Evolutionary conservation across 768 basidiomycete species (phyloP).

Genomic region (Tricholoma sp.): DNA sequence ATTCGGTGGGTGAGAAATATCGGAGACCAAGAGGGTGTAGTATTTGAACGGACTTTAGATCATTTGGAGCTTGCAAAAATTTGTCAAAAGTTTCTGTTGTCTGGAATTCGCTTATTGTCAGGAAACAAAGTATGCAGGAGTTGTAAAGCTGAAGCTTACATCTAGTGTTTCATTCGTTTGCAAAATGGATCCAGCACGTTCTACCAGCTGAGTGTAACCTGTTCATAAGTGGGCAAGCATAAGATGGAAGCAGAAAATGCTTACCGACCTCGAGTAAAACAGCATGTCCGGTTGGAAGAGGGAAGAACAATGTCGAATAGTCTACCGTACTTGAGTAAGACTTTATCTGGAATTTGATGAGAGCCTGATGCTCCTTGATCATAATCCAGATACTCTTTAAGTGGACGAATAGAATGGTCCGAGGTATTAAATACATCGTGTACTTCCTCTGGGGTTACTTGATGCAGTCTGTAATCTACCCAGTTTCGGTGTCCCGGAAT

Average conservation of each 20-base stretch:
- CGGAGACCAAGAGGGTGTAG: conserved; percentile 58
- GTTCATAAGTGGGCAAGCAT: background rate
- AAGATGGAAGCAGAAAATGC: conserved; percentile 1
- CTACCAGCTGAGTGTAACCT: conserved; percentile 76
- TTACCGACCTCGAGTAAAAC: conserved; percentile 68
- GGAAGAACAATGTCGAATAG: conserved; percentile 77
- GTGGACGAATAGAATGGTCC: conserved; percentile 7
- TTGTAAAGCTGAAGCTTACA: conserved; percentile 31
- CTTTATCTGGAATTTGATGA: conserved; percentile 50
- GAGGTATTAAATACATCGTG: background rate
- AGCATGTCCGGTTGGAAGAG: conserved; percentile 58
- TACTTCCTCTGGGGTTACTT: background rate
- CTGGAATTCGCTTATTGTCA: conserved; percentile 29
- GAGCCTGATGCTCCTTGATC: conserved; percentile 6
- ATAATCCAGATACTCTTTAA: conserved; percentile 41
- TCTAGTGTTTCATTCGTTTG: conserved; percentile 66
- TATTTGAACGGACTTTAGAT: conserved; percentile 43
- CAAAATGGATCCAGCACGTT: conserved; percentile 72
- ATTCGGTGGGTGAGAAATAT: conserved; percentile 71
- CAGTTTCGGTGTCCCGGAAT: conserved; percentile 46
- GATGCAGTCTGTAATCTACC: conserved; percentile 32
- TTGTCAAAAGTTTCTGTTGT: conserved; percentile 53
- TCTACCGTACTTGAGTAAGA: conserved; percentile 69
- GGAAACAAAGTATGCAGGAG: background rate
- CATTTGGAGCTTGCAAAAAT: conserved; percentile 44